Conservation (phyloP, 2,329 filamentous ascomycete genomes). For the Botrytis hyacinthi region DNA sequence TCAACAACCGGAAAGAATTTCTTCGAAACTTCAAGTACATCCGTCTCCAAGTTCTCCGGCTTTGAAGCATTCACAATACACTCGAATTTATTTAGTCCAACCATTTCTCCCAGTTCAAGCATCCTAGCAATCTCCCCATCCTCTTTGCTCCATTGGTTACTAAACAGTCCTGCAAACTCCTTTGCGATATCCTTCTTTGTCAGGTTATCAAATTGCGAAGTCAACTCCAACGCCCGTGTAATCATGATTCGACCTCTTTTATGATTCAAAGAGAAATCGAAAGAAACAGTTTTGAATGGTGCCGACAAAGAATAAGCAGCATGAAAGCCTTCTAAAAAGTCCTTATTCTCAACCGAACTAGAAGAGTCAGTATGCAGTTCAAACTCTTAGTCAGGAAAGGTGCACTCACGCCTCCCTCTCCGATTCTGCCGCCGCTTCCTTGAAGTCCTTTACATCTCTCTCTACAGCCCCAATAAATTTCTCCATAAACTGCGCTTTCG, state of each 20-base stretch:
- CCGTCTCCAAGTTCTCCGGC: neutral
- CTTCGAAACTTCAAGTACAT: neutral
- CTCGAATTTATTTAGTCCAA: constrained; percentile 17
- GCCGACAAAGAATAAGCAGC: neutral
- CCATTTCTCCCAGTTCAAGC: constrained; percentile 7
- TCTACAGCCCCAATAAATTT: neutral
- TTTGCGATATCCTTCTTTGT: constrained; percentile 3
- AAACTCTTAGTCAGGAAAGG: neutral
- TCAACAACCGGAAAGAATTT: neutral
- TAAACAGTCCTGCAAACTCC: neutral
- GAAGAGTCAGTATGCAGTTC: neutral
- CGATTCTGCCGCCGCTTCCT: neutral
- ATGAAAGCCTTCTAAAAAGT: neutral
- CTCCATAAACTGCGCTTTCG: constrained; percentile 5
- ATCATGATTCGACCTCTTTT: constrained; percentile 5
- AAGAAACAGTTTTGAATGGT: neutral
- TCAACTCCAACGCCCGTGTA: neutral
- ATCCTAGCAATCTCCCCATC: neutral
- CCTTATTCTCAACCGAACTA: neutral
- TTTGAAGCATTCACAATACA: constrained; percentile 15
- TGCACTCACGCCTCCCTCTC: neutral
- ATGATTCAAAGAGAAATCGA: constrained; percentile 9
- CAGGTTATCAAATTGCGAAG: neutral
- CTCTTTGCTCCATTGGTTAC: constrained; percentile 10
- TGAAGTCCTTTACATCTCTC: neutral